phyloP scores from a whole-genome alignment of 2,329 filamentous ascomycete genomes.

The Colletotrichum cuscutae region DNA sequence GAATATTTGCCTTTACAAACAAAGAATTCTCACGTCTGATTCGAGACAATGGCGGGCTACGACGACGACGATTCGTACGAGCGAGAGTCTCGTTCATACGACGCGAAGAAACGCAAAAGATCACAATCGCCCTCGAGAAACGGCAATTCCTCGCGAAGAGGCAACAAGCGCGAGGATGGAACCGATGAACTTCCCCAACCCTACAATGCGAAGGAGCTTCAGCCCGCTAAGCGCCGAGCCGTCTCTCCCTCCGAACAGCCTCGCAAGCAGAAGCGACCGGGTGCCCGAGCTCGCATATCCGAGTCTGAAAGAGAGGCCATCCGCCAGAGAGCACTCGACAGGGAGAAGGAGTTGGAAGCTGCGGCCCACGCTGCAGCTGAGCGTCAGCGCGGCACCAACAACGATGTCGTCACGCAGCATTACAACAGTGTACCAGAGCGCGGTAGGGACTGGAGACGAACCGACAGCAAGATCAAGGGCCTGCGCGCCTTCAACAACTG shows the following conservation, averaged over 20 bases:
- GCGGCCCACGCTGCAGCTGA: constrained; percentile 50
- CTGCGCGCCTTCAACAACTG: constrained; percentile 97
- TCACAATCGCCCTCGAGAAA: constrained; percentile 45
- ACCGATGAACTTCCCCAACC: constrained; percentile 64
- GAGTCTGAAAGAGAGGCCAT: constrained; percentile 75
- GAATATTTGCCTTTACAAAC: not conserved
- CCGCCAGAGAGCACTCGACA: constrained; percentile 69
- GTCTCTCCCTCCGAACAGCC: constrained; percentile 65
- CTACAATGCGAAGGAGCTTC: constrained; percentile 68
- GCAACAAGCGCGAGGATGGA: constrained; percentile 42
- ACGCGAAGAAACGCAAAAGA: constrained; percentile 54
- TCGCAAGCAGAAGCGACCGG: constrained; percentile 76
- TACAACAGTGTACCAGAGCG: constrained; percentile 97
- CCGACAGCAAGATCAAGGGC: constrained; percentile 94
- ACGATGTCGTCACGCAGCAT: constrained; percentile 90
- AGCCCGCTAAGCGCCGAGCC: constrained; percentile 68
- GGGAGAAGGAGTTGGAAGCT: constrained; percentile 55
- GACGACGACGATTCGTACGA: constrained; percentile 17
- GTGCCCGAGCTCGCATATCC: constrained; percentile 73
- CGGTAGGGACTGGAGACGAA: constrained; percentile 93
- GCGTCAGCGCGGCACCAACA: constrained; percentile 68
- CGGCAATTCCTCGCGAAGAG: constrained; percentile 28
- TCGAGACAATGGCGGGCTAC: constrained; percentile 36
- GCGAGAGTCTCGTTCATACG: constrained; percentile 43
- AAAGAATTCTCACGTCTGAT: not conserved